Base-by-base conservation (phyloP, 2,329 filamentous ascomycete genomes). In the Incumbomyces lentus region DNA sequence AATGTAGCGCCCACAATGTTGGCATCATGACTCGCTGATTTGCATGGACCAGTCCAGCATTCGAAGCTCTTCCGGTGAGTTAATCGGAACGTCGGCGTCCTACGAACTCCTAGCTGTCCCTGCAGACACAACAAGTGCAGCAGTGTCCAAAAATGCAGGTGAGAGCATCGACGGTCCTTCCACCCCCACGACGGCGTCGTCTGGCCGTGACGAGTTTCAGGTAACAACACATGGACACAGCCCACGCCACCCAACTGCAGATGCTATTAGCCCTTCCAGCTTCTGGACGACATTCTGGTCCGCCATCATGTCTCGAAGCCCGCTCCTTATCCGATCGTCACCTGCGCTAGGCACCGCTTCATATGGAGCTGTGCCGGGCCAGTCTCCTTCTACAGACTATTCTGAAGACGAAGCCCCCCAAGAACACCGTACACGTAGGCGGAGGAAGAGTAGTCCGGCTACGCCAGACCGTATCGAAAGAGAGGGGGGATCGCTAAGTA, bases 321-420 rank as follows among this genome's bases (percentile, higher is more conserved):
- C 76, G 49, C 70, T 81, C 48, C 65, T 82, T 45, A 64, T 78
- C 60, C 73, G 75, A 50, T 76, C 76, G 41, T 76, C 76, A 53
- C 76, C 77, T 36, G 75, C 74, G 30, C 71, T 75, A 59, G 77
- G 75, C 47, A 78, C 75, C 31, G 74, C 75, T 17, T 79, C 76
- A 13, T 81, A 81, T 60, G 77, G 78, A 46, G 75, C 75, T 3
- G 68, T 76, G 17, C 75, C 74, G 32, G 37, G 51, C 26, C 26
- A 47, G 47, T 44, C 33, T 26, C 39, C 34, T 39, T 63, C 65
- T 17, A 61, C 63, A 22, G 46, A 52, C 3, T 56, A 59, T 19
- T 61, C 64, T 44, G 32, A 36, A 6, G 42, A 40, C 14, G 30
- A 46, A n/a, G 26, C 40, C 26, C 13, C 34, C 39, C 8, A 29